phyloP scores from a whole-genome alignment of 768 basidiomycete species.

The Kwoniella pini region DNA sequence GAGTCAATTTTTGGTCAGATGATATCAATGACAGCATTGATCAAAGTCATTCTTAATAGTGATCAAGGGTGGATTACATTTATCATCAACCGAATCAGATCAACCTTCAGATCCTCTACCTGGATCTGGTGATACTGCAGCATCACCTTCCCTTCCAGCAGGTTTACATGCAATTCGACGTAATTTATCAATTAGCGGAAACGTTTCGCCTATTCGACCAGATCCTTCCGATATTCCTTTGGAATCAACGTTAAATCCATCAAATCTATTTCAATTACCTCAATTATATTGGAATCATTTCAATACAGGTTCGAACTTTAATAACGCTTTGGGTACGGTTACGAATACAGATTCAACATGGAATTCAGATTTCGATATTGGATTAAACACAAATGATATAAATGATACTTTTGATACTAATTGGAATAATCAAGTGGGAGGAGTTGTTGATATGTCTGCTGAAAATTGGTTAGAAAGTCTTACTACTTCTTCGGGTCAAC shows the following conservation, averaged over 20 bases:
- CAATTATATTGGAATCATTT: slow-evolving; percentile 35
- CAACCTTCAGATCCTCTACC: neutral
- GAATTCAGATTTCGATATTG: slow-evolving; percentile 3
- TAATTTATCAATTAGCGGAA: slow-evolving; percentile 15
- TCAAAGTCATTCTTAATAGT: no score
- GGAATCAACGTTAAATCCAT: neutral
- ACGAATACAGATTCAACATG: neutral
- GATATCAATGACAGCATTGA: no score
- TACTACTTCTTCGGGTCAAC: neutral
- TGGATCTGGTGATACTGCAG: neutral
- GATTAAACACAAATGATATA: neutral
- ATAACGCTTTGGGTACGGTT: neutral
- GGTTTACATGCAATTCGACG: slow-evolving; percentile 15
- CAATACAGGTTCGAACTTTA: neutral
- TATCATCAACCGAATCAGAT: slow-evolving; percentile 5
- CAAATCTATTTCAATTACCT: slow-evolving; percentile 28
- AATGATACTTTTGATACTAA: neutral
- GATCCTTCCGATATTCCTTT: no score
- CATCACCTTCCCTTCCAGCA: slow-evolving; percentile 4
- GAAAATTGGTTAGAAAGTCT: no score
- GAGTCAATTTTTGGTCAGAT: slow-evolving; percentile 18
- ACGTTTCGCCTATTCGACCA: neutral
- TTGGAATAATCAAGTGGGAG: neutral
- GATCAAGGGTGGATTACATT: slow-evolving; percentile 29
- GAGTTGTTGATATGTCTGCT: neutral